Evolutionary conservation across 2,329 filamentous ascomycete genomes (phyloP), one percentile per base, ranked within the genome.

Genomic region (Cordyceps farinosa): DNA sequence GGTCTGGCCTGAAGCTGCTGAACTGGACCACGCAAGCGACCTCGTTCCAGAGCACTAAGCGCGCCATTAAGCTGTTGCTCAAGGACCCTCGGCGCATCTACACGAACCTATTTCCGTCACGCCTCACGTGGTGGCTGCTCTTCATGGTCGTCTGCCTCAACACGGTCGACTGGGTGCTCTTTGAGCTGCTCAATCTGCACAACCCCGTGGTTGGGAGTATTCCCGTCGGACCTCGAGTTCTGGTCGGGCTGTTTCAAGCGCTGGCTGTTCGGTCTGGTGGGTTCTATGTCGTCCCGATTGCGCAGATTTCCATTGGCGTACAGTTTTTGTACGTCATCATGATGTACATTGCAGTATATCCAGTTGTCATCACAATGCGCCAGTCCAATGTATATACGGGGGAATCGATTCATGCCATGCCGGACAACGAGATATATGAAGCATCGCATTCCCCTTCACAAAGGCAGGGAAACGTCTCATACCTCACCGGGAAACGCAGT

Each of bases 311-410:
- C 45, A 84, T 86, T 6, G 85, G 84, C 2, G 76, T 88, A 3
- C 82, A 87, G 64, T 79, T 88, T 0, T 73, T 85, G 2, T 88
- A 86, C 67, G 77, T 87, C 13, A 79, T 88, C 62, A 86, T 87
- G 78, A 88, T 88, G 84, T 89, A 88, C 71, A 84, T 88, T 48
- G 85, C 85, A 1, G 84, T 82, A 2, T 88, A 86, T 65, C 86
- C 87, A 0, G 81, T 88, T 29, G 82, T 84, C 32, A 85, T 88
- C 64, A 86, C 83, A 1, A 84, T 88, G 75, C 83, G 88, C 34
- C 85, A 87, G 70, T 88, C 87, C 45, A 90, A 90, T 69, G 84
- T 89, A 36, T 91, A 91, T 70, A 88, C 90, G 70, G 87, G 91
- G 69, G 80, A 86, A 7, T 87, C 84, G 0, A 77, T 90, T 1